phyloP scores from a whole-genome alignment of 805 yeast genomes.

The Starmerella cellae region DNA sequence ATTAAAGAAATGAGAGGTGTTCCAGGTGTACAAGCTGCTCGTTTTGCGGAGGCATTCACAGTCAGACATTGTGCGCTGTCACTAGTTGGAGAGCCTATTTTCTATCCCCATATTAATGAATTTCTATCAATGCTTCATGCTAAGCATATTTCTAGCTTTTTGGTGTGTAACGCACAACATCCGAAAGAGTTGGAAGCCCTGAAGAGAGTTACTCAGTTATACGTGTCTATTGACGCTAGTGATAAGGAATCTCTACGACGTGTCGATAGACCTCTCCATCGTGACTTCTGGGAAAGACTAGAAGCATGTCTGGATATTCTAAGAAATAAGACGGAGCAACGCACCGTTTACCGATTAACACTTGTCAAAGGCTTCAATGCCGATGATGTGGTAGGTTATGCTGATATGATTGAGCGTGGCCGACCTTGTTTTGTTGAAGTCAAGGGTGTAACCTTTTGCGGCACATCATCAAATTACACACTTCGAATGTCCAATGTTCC shows the following conservation, averaged over 20 bases:
- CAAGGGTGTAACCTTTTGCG: constrained; percentile 93
- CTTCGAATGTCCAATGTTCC: constrained; percentile 93
- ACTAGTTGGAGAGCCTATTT: constrained; percentile 87
- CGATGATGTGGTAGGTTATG: constrained; percentile 61
- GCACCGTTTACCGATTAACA: constrained; percentile 84
- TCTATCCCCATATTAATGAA: constrained; percentile 80
- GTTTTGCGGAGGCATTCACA: constrained; percentile 81
- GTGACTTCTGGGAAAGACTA: constrained; percentile 88
- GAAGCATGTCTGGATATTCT: constrained; percentile 68
- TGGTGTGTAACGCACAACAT: constrained; percentile 93
- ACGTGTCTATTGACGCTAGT: constrained; percentile 91
- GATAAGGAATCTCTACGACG: constrained; percentile 64
- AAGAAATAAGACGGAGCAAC: constrained; percentile 62
- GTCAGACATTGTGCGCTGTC: constrained; percentile 88
- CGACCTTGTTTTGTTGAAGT: constrained; percentile 80
- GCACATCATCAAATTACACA: constrained; percentile 80
- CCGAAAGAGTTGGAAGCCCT: constrained; percentile 65
- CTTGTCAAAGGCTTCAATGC: constrained; percentile 87
- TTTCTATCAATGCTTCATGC: constrained; percentile 71
- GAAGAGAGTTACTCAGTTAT: constrained; percentile 72
- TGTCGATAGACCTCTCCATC: constrained; percentile 77
- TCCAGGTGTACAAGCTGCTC: constrained; percentile 80
- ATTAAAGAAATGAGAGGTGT: constrained; percentile 92
- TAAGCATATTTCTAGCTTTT: constrained; percentile 66
- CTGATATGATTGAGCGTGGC: constrained; percentile 72